Percentiles rank a stretch among this genome's conserved stretches.
phyloP scores from a whole-genome alignment of 1,284 basidiomycete species.

The Austroboletus novae-zelandiae region DNA sequence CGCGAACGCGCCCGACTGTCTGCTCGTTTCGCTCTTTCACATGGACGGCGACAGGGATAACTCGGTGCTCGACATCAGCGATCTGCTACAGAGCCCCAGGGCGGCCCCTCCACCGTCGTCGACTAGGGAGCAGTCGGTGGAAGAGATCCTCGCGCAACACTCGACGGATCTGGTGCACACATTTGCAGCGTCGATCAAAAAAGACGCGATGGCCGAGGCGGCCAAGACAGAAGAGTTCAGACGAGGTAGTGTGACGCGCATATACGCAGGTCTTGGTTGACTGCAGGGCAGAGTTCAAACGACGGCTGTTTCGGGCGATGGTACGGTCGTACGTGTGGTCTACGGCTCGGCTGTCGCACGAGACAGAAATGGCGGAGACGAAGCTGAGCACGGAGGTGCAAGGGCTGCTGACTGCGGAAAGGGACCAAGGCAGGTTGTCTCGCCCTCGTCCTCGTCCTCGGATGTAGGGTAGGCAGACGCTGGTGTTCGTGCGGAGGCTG shows the following conservation, averaged over 20 bases:
- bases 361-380: constrained; percentile 12
- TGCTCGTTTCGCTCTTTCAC: neutral
- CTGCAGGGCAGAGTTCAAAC: constrained; percentile 22
- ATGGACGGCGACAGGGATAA: constrained; percentile 15
- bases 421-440: constrained; percentile 43
- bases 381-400: constrained; percentile 23
- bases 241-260: constrained; percentile 32
- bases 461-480: constrained; percentile 22
- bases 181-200: constrained; percentile 20
- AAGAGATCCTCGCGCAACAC: constrained; percentile 21
- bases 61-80: constrained; percentile 1
- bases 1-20: constrained; percentile 6
- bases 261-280: constrained; percentile 25
- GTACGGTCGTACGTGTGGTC: constrained; percentile 27
- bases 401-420: constrained; percentile 22
- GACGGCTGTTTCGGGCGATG: constrained; percentile 16
- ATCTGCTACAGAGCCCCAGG: constrained; percentile 1
- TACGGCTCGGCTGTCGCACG: constrained; percentile 22
- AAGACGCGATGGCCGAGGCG: constrained; percentile 18
- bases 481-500: constrained; percentile 5
- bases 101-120: neutral
- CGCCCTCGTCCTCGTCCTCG: constrained; percentile 3
- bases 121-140: constrained; percentile 11
- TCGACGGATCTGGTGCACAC: constrained; percentile 18
- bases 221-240: constrained; percentile 27